Percentiles rank a stretch among this genome's conserved stretches.
These are phyloP conservation scores for Silene coronaria DNA, from an alignment of 179 eudicot genomes.

Conservation along the genomic window DNA sequence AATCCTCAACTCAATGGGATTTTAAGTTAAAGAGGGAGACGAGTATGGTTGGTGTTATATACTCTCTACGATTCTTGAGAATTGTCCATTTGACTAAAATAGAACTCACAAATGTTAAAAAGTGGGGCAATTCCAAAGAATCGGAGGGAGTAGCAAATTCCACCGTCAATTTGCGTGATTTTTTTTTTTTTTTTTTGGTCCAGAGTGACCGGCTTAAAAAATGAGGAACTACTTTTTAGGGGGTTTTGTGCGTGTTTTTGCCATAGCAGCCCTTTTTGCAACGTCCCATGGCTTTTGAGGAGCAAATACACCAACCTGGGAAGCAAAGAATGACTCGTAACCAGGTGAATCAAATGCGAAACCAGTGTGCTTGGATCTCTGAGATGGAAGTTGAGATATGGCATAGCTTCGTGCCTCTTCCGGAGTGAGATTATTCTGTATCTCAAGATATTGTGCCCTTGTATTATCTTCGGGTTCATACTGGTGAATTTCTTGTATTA, in stretches of 20 bases:
- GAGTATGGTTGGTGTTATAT: neutral
- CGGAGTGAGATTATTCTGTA: conserved; percentile 53
- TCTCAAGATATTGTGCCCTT: conserved; percentile 46
- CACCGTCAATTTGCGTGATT: neutral
- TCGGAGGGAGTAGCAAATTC: conserved; percentile 4
- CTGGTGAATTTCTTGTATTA: conserved; percentile 71
- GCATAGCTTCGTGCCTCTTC: conserved; percentile 73
- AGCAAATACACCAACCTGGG: conserved; percentile 66
- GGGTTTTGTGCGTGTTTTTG: conserved; percentile 22
- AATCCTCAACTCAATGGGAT: conserved; percentile 7
- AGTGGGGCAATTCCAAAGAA: no score
- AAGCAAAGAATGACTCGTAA: conserved; percentile 91
- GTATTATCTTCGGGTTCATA: conserved; percentile 55
- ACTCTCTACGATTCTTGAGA: no score
- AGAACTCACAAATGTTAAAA: no score
- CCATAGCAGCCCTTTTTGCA: conserved; percentile 73
- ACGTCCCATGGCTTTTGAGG: conserved; percentile 95
- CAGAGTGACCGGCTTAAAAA: conserved; percentile 9
- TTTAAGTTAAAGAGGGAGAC: no score
- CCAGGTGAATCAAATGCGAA: conserved; percentile 97
- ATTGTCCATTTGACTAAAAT: no score
- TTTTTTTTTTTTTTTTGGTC: conserved; percentile 17
- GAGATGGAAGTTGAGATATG: conserved; percentile 68
- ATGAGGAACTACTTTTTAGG: conserved; percentile 15
- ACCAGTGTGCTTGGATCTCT: conserved; percentile 80